Base-by-base conservation (phyloP, 495 filamentous ascomycete genomes). In the Pyronema omphalodes region DNA sequence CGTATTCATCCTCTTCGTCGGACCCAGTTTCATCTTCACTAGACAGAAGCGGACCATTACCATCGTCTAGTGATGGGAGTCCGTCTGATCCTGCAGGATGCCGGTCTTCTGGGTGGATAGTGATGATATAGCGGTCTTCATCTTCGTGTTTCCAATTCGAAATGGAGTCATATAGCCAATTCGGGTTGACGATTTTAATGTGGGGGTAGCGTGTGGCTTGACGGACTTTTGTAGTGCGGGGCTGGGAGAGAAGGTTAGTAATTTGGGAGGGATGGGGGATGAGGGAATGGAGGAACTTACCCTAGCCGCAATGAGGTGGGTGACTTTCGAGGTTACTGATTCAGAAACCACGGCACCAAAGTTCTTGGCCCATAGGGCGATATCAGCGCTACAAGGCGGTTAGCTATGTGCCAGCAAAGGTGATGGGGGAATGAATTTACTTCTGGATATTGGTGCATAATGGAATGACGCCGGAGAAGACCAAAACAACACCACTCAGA, bases 381-480 rank as follows among this genome's bases (percentile, higher is more conserved):
- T 81, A 65, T 98, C 91, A 17, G 82, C 81, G 49, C 76, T 81
- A 53, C 41, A 43, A 45, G 14, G 37, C 18, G 37, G 46, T 67
- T 45, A 67, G 58, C 46, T 14, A 15, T 12, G 12, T 9, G 4
- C 35, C 44, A 36, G 29, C 8, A 39, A 41, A 53, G 37, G 41
- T 60, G 57, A 61, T 53, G 37, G 43, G 48, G 44, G 37, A 47
- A 29, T 36, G 40, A 46, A 65, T 71, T 69, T 65, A 76, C 71
- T 57, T 68, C 56, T 79, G 74, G 39, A 84, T 76, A 57, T 93
- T 79, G n/a, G 81, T 73, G 5, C 80, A 80, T 5, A 91, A 65
- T 14, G 88, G 88, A 8, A 95, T 76, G 6, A 98, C 78, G 5
- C 93, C 91, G 0, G 91, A 94, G 57, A 95, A 82, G 4, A 91